Percentiles rank a stretch among this genome's conserved stretches.
phyloP scores from a whole-genome alignment of 23 red algal genomes.

The Gracilaria vermiculophylla region DNA sequence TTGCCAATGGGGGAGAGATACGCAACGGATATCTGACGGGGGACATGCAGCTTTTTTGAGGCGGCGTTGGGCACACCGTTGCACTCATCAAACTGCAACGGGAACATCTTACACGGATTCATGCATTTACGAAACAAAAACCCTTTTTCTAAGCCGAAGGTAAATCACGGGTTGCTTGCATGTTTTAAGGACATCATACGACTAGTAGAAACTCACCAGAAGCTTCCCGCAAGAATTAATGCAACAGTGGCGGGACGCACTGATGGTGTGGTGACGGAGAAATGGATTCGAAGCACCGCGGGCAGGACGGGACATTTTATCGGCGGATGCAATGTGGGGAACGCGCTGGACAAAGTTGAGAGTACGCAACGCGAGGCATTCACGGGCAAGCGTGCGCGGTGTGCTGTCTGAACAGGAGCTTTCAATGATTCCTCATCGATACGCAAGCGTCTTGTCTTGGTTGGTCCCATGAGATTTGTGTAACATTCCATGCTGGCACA shows the following conservation, averaged over 20 bases:
- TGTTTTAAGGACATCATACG: neutral
- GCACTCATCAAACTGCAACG: neutral
- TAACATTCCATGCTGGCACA: no score
- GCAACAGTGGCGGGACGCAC: neutral
- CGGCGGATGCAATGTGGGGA: conserved; percentile 24
- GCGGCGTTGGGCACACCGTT: neutral
- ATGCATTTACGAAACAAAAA: neutral
- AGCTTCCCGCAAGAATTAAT: neutral
- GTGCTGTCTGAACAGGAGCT: no score
- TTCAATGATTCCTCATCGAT: no score
- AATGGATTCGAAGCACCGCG: neutral
- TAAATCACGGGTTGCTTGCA: neutral
- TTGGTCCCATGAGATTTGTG: no score
- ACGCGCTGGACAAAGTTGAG: neutral
- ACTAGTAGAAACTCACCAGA: neutral
- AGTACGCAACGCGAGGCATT: neutral
- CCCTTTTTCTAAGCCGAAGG: neutral
- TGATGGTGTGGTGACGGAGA: neutral
- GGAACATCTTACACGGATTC: neutral
- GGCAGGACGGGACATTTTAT: conserved; percentile 18
- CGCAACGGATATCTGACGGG: neutral
- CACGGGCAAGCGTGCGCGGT: no score
- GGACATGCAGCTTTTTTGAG: neutral
- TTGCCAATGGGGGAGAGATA: neutral
- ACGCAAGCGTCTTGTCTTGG: no score